Conservation (phyloP, 2,329 filamentous ascomycete species). For the Fusarium chuoi region DNA sequence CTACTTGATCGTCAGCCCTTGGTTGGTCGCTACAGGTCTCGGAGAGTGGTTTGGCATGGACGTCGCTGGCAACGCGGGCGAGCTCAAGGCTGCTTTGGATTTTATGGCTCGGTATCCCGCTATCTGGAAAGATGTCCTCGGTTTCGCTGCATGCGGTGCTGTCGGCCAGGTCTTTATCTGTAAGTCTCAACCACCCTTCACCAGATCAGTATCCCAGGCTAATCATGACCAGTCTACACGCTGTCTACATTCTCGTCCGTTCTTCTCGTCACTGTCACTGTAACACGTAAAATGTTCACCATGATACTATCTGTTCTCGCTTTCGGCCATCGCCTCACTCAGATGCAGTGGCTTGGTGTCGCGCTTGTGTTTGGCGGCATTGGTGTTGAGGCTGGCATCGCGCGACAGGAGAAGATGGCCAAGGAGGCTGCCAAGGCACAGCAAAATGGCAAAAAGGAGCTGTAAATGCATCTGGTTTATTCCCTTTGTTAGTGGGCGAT, state of each 20-base stretch:
- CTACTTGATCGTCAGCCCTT: constrained; percentile 84
- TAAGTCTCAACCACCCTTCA: constrained; percentile 51
- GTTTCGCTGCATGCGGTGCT: constrained; percentile 89
- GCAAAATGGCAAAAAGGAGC: constrained; percentile 48
- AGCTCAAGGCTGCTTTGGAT: constrained; percentile 79
- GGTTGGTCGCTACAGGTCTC: constrained; percentile 74
- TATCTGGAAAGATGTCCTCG: constrained; percentile 88
- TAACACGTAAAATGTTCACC: constrained; percentile 98
- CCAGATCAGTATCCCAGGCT: constrained; percentile 5
- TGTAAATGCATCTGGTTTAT: constrained; percentile 13
- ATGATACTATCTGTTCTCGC: constrained; percentile 97
- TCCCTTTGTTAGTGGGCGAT: neutral
- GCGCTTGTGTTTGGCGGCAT: constrained; percentile 94
- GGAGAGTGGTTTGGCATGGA: constrained; percentile 75
- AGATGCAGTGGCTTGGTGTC: constrained; percentile 95
- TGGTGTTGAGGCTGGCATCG: constrained; percentile 87
- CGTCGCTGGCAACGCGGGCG: constrained; percentile 73
- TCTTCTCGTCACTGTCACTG: constrained; percentile 93
- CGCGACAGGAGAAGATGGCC: constrained; percentile 81
- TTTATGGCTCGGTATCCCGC: constrained; percentile 84
- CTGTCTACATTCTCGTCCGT: constrained; percentile 91
- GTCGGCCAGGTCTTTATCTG: constrained; percentile 97
- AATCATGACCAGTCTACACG: constrained; percentile 75
- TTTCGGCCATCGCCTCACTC: constrained; percentile 87
- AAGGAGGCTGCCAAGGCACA: constrained; percentile 72